Base-by-base conservation (phyloP, 495 filamentous ascomycete species). In the Tuber umbilicatum region DNA sequence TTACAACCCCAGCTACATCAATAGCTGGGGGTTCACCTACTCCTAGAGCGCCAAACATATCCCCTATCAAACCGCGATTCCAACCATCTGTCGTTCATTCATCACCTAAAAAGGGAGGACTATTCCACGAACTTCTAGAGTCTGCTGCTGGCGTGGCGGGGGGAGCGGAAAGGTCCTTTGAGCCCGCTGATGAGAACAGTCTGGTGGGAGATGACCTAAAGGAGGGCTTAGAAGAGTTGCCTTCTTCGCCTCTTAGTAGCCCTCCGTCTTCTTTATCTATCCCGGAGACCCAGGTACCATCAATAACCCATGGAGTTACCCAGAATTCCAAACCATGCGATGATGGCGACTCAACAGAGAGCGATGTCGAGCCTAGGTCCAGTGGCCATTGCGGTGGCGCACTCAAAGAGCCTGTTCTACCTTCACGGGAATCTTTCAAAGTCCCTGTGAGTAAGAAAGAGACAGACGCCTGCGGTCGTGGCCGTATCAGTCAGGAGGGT, bases 1-100 rank as follows among this genome's bases (percentile, higher is more conserved):
- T 71, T 45, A 75, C 70, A 45, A 80, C 78, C 68, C 78, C 78
- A 47, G 70, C 79, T 9, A 69, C 38, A 40, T 74, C 77, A 3
- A 74, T 60, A 74, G 27, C 67, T 35, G 39, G 42, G 19, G 41
- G 43, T 9, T 71, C 70, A 1, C 71, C 74, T 38, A 64, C 71
- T 64, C 40, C 71, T 27, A 73, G 67, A 41, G 69, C 73, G 41
- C 75, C 68, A 60, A 70, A 69, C 9, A 68, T 81, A 23, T 81
- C 76, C 4, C 74, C 77, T 5, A 73, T 73, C 27, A 79, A 72
- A 19, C 80, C 70, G 37, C 40, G 39, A 12, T 70, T 75, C 5
- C 73, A 35, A 23, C 70, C 79, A 14, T 60, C 43, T 39, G 38
- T 55, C 71, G 41, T 43, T 3, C 45, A 70, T 60, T 40, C 35